Base-by-base conservation (phyloP, 1,139 yeast species). In the Suhomyces coccinellae region DNA sequence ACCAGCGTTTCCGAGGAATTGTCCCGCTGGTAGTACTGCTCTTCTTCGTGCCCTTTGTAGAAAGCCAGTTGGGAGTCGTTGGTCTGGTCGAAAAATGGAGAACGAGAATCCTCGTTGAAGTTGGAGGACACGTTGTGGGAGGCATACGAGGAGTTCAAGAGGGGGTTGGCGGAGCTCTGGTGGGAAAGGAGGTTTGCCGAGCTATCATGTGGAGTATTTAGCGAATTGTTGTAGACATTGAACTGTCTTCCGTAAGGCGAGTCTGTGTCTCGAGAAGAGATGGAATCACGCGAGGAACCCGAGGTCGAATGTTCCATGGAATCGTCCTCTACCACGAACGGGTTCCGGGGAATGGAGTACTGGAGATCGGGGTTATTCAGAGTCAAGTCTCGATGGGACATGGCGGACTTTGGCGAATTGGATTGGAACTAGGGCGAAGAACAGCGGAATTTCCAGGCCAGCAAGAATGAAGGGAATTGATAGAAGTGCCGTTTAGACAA, bases 331-430 rank as follows among this genome's bases (percentile, higher is more conserved):
- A 44, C 36, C 16, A 41, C 38, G 31, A 52, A 51, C 11, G 56
- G 54, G 32, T 38, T 45, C 4, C 38, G 35, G 15, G 41, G 44
- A 12, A 34, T 47, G 17, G 22, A 30, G 11, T 12, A 13, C n/a
- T 10, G 29, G 33, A 11, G 24, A 16, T 44, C 35, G 6, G 48
- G 49, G 11, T 38, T 31, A 20, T 51, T 47, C 28, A 40, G 33
- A 5, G 57, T 53, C 22, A 53, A 44, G 38, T 53, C 55, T 40
- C 57, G 45, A 37, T 47, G 55, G 16, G 55, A 45, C 56, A 53
- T 48, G 33, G 16, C 22, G 32, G 32, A 22, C 11, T 12, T 8
- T 17, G 16, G 15, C 6, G 3, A 14, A 29, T 14, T 8, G 17
- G 11, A 13, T 3, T 13, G 33, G 17, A 30, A 4, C n/a, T 2